phyloP scores from a whole-genome alignment of 164 flowering plant species.

The Cinnamomum chago region DNA sequence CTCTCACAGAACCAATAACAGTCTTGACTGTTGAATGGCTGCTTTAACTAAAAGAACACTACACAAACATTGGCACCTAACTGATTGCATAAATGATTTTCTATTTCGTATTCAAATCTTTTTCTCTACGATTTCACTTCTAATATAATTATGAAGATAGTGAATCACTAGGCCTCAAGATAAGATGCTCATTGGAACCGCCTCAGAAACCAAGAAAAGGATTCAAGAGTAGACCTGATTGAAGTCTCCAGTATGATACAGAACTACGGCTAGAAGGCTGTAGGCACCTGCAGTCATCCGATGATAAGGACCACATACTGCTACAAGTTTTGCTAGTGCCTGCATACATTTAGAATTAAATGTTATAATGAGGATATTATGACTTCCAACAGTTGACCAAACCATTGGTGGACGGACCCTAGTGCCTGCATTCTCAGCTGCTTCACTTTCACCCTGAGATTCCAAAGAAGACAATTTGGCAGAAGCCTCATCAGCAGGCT shows the following conservation, averaged over 20 bases:
- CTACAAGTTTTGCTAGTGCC: slow-evolving; percentile 95
- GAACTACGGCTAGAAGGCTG: slow-evolving; percentile 96
- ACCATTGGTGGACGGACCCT: background rate
- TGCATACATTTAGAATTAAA: slow-evolving; percentile 21
- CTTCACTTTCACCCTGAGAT: slow-evolving; percentile 35
- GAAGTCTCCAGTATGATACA: slow-evolving; percentile 98
- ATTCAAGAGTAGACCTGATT: slow-evolving; percentile 63
- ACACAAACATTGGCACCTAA: too few relatives aligned
- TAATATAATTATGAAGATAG: too few relatives aligned
- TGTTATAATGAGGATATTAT: background rate
- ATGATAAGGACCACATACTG: slow-evolving; percentile 99
- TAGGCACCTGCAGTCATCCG: slow-evolving; percentile 99
- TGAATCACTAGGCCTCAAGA: too few relatives aligned
- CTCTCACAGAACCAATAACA: too few relatives aligned
- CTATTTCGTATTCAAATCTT: too few relatives aligned
- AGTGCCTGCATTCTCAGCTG: slow-evolving; percentile 54
- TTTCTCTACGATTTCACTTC: too few relatives aligned
- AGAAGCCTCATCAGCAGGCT: slow-evolving; percentile 23
- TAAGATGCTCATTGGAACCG: too few relatives aligned
- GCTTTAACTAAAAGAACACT: too few relatives aligned
- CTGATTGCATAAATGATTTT: too few relatives aligned
- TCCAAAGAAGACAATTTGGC: slow-evolving; percentile 26
- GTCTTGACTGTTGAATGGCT: too few relatives aligned
- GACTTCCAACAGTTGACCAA: too few relatives aligned
- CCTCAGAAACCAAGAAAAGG: background rate